These are phyloP conservation scores for Nakazawaea pomicola DNA, from an alignment of 805 yeast species.

Conservation along the genomic window DNA sequence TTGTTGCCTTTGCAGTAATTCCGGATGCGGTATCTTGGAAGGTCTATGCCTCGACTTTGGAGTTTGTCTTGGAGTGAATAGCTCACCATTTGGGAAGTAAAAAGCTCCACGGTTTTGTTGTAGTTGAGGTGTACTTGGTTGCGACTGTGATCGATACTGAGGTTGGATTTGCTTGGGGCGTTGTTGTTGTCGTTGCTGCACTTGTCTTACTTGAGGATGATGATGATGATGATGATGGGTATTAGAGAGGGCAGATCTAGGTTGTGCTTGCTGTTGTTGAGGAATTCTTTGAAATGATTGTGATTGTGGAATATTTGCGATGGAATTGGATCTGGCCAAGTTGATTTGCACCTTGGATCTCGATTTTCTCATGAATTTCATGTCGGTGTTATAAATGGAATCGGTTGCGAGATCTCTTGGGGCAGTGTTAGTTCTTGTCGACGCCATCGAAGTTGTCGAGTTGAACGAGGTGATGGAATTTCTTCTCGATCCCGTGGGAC, in stretches of 20 bases:
- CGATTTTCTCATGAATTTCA: conserved; percentile 33
- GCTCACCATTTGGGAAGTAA: conserved; percentile 51
- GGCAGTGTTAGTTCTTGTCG: not conserved
- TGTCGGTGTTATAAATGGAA: conserved; percentile 32
- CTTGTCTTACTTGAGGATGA: not conserved
- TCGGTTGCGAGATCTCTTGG: conserved; percentile 34
- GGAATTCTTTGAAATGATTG: too few relatives aligned
- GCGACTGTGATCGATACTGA: not conserved
- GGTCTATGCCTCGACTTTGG: conserved; percentile 36
- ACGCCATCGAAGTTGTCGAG: conserved; percentile 7
- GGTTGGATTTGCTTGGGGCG: conserved; percentile 7
- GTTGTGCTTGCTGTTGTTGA: conserved; percentile 1
- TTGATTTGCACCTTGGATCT: conserved; percentile 23
- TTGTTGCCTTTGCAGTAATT: not conserved
- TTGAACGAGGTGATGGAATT: conserved; percentile 29
- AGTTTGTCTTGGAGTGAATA: conserved; percentile 40
- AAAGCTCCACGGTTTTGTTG: conserved; percentile 23
- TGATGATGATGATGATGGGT: not conserved
- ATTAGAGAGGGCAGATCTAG: not conserved
- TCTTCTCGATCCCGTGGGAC: conserved; percentile 21
- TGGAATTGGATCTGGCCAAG: conserved; percentile 3
- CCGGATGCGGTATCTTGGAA: conserved; percentile 18
- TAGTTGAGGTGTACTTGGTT: conserved; percentile 11
- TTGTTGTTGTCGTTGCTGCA: not conserved
- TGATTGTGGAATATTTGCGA: not conserved